phyloP scores from a whole-genome alignment of 1,284 basidiomycete genomes.

The Leccinum griseonigrum region DNA sequence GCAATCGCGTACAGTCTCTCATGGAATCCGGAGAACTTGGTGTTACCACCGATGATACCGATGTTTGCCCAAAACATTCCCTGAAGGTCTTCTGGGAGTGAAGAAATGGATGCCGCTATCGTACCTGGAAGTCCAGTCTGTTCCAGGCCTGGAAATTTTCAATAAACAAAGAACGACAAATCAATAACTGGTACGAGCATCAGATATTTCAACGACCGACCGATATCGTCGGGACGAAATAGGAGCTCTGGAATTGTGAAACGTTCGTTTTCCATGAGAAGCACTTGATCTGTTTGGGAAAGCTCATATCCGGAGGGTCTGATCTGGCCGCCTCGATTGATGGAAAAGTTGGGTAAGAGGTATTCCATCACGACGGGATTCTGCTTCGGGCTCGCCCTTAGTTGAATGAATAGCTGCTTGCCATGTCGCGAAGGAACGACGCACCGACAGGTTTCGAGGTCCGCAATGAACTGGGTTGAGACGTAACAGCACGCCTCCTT shows the following conservation, averaged over 20 bases:
- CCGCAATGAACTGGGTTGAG: constrained; percentile 66
- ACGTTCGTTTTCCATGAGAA: constrained; percentile 87
- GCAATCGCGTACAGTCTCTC: constrained; percentile 62
- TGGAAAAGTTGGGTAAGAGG: constrained; percentile 84
- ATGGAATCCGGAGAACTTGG: constrained; percentile 72
- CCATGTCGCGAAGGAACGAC: constrained; percentile 29
- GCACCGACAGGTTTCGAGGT: constrained; percentile 81
- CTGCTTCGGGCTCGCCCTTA: constrained; percentile 45
- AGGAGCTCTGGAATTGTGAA: constrained; percentile 88
- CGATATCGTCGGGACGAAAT: constrained; percentile 87
- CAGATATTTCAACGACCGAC: constrained; percentile 42
- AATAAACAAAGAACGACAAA: constrained; percentile 3
- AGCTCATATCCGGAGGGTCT: constrained; percentile 52
- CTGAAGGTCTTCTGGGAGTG: constrained; percentile 74
- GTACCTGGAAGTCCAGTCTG: constrained; percentile 79
- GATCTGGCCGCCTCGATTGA: constrained; percentile 68
- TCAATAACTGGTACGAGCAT: constrained; percentile 6
- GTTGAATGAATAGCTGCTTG: constrained; percentile 19
- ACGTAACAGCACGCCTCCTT: constrained; percentile 90
- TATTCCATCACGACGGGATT: constrained; percentile 85
- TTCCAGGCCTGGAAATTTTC: constrained; percentile 58
- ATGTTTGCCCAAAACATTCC: constrained; percentile 96
- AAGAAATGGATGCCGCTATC: constrained; percentile 71
- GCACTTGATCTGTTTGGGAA: constrained; percentile 70
- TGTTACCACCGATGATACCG: constrained; percentile 83